A percentile compares a stretch with the other conserved stretches of the same genome.
Evolutionary conservation across 352 stramenopile species (phyloP).

Genomic region (Pythium rhizo-oryzae): DNA sequence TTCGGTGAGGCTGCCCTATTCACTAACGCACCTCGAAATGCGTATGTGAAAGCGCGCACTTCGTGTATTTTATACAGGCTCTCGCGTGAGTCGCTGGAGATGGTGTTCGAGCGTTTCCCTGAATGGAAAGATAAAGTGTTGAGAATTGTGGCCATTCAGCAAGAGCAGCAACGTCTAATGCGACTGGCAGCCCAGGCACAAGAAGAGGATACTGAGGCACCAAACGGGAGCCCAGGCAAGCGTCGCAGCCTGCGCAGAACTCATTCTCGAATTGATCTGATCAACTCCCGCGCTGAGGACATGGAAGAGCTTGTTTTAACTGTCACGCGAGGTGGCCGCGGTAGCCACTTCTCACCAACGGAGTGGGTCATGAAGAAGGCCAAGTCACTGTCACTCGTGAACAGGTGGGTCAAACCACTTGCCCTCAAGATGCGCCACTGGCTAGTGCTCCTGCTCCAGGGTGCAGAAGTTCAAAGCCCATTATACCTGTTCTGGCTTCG

Average conservation of each 20-base stretch:
- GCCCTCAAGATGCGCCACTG: not conserved
- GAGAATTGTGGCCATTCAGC: constrained; percentile 40
- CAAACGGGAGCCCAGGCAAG: not conserved
- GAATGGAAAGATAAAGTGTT: constrained; percentile 47
- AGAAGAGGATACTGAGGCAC: constrained; percentile 13
- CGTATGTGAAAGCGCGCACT: constrained; percentile 39
- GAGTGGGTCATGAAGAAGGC: constrained; percentile 15
- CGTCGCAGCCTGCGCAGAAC: constrained; percentile 25
- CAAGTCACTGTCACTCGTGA: not conserved
- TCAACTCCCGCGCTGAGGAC: constrained; percentile 50
- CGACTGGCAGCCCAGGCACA: constrained; percentile 42
- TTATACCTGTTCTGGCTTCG: constrained; percentile 62
- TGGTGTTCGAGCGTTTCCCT: constrained; percentile 49
- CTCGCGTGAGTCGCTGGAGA: constrained; percentile 44
- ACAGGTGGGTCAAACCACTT: not conserved
- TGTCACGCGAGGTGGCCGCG: constrained; percentile 29
- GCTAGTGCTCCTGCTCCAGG: constrained; percentile 28
- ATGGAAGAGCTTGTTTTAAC: constrained; percentile 57
- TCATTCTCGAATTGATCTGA: constrained; percentile 43
- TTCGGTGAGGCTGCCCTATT: constrained; percentile 52
- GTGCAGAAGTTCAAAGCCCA: constrained; percentile 52
- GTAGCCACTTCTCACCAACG: constrained; percentile 6
- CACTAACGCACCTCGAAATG: constrained; percentile 38
- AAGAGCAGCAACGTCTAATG: constrained; percentile 61
- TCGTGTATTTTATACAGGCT: constrained; percentile 53